Conservation (phyloP, 805 yeast species). For the Candida stauntonica region DNA sequence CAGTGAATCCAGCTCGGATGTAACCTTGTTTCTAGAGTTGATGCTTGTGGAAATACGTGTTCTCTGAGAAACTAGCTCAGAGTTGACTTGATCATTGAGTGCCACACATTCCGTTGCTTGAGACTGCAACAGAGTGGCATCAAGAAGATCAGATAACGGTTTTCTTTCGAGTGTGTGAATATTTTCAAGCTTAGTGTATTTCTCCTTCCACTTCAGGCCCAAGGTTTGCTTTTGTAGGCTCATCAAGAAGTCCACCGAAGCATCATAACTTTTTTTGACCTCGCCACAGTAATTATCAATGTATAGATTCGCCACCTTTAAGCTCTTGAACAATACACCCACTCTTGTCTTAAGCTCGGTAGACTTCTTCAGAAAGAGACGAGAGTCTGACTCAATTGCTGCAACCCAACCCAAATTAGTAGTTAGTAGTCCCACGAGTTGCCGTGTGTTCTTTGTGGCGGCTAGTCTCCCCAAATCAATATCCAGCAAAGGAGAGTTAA, state of each 20-base stretch:
- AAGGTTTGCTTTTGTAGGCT: conserved; percentile 40
- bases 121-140: conserved; percentile 26
- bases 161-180: conserved; percentile 9
- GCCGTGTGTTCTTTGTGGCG: conserved; percentile 20
- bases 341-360: conserved; percentile 33
- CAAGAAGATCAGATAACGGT: conserved; percentile 14
- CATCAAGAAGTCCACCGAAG: conserved; percentile 34
- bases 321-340: conserved; percentile 39
- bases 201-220: conserved; percentile 22
- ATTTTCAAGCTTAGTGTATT: conserved; percentile 8
- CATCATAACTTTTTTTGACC: conserved; percentile 41
- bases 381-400: conserved; percentile 39
- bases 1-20: conserved; percentile 37
- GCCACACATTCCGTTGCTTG: conserved; percentile 24
- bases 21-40: conserved; percentile 33
- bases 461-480: conserved; percentile 18
- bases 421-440: conserved; percentile 33
- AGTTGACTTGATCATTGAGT: conserved; percentile 17
- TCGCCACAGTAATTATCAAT: conserved; percentile 44
- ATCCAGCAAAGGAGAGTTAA: conserved; percentile 34
- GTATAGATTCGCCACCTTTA: conserved; percentile 46
- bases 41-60: conserved; percentile 35
- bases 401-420: conserved; percentile 49
- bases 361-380: conserved; percentile 30
- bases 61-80: conserved; percentile 28